These are phyloP conservation scores for Trichodelitschia bisporula DNA, from an alignment of 495 filamentous ascomycete species.

Conservation along the genomic window DNA sequence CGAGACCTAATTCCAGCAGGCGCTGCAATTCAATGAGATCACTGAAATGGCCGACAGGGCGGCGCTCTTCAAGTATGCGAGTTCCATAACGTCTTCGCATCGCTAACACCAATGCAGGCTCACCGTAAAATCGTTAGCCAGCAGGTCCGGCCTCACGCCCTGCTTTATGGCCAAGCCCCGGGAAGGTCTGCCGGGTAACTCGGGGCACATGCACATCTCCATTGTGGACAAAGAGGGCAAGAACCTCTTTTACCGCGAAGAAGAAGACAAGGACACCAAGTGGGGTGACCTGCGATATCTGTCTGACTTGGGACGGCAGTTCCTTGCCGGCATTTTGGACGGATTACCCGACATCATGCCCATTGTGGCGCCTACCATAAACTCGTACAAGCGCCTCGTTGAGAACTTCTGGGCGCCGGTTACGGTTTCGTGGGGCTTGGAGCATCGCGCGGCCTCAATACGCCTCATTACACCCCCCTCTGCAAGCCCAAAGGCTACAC, in stretches of 20 bases:
- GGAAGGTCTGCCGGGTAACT: conserved; percentile 74
- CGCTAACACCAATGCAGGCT: conserved; percentile 22
- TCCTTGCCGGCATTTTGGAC: conserved; percentile 72
- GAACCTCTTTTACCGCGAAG: conserved; percentile 58
- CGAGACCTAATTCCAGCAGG: conserved; percentile 14
- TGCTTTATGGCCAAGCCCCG: conserved; percentile 99
- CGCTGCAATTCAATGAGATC: conserved; percentile 67
- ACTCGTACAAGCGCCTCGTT: conserved; percentile 90
- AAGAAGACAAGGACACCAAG: conserved; percentile 37
- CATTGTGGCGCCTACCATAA: conserved; percentile 75
- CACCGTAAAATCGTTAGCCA: conserved; percentile 63
- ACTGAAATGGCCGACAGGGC: conserved; percentile 77
- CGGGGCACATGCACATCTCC: conserved; percentile 86
- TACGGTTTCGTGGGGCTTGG: conserved; percentile 87
- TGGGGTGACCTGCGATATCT: conserved; percentile 56
- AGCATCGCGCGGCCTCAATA: conserved; percentile 82
- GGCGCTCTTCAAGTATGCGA: conserved; percentile 61
- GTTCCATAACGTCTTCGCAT: neutral
- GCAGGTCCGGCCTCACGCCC: conserved; percentile 71
- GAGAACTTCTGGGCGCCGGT: conserved; percentile 99
- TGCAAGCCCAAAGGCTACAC: conserved; percentile 53
- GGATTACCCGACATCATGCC: conserved; percentile 93
- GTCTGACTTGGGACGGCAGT: conserved; percentile 75
- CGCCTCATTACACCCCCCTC: conserved; percentile 75
- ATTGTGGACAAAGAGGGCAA: conserved; percentile 38